Evolutionary conservation across 768 basidiomycete genomes (phyloP).

Genomic region (Phlebiopsis gigantea): DNA sequence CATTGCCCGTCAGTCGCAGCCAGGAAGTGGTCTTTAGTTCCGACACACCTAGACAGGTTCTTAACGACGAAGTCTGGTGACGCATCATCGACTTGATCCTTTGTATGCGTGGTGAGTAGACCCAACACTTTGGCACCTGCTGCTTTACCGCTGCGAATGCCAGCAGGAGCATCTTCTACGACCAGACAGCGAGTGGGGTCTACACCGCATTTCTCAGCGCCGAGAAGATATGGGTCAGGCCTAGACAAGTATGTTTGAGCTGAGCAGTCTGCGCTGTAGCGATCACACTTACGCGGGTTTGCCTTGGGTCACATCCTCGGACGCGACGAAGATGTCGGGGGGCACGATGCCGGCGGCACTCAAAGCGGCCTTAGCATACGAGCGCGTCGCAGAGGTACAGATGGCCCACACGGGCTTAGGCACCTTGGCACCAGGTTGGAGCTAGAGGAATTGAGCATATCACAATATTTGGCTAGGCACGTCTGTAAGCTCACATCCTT

Average conservation of each 20-base stretch:
- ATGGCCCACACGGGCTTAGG: constrained; percentile 79
- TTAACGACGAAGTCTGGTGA: constrained; percentile 64
- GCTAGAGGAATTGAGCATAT: constrained; percentile 20
- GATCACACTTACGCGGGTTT: constrained; percentile 59
- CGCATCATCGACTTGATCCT: constrained; percentile 60
- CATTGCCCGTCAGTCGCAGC: background rate
- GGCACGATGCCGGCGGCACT: constrained; percentile 57
- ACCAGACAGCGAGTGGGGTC: constrained; percentile 73
- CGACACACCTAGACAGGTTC: constrained; percentile 60
- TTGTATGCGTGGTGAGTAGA: constrained; percentile 74
- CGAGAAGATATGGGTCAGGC: constrained; percentile 89
- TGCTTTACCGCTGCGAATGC: constrained; percentile 70
- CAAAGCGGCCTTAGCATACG: constrained; percentile 72
- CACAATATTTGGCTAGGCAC: background rate
- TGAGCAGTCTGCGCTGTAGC: background rate
- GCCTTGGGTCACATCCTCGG: constrained; percentile 78
- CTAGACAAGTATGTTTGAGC: constrained; percentile 24
- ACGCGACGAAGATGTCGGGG: constrained; percentile 71
- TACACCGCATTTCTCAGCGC: constrained; percentile 66
- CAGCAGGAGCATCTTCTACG: constrained; percentile 88
- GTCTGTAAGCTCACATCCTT: constrained; percentile 38
- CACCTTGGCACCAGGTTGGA: constrained; percentile 22
- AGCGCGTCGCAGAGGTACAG: constrained; percentile 78
- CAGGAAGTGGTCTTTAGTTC: too few relatives aligned
- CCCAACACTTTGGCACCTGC: constrained; percentile 86